Evolutionary conservation across 2,329 filamentous ascomycete genomes (phyloP).

Genomic region (Dactylellina haptotyla): DNA sequence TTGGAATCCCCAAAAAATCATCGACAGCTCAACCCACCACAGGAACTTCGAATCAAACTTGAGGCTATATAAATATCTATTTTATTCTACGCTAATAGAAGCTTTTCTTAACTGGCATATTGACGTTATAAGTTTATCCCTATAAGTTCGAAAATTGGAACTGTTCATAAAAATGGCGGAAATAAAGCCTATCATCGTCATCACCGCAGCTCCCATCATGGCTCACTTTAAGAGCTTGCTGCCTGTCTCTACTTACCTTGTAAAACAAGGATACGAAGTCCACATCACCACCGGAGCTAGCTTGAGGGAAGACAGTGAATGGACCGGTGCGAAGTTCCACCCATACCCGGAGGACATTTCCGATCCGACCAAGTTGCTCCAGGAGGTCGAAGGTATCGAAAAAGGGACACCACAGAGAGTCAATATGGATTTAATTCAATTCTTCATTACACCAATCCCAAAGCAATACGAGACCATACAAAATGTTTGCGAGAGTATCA

Average conservation of each 20-base stretch:
- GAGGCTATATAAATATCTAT: too few relatives aligned
- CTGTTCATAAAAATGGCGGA: constrained; percentile 27
- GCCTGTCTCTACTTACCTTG: constrained; percentile 61
- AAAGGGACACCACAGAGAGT: constrained; percentile 57
- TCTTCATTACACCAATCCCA: constrained; percentile 61
- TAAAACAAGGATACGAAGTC: constrained; percentile 62
- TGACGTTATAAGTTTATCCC: background rate
- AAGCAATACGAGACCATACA: constrained; percentile 60
- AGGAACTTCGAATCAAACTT: too few relatives aligned
- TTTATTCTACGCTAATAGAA: too few relatives aligned
- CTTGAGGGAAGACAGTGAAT: constrained; percentile 61
- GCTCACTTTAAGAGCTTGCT: constrained; percentile 55
- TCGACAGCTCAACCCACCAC: too few relatives aligned
- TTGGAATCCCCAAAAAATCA: too few relatives aligned
- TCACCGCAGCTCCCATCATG: constrained; percentile 37
- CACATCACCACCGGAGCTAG: constrained; percentile 62
- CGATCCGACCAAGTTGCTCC: constrained; percentile 42
- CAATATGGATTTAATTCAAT: constrained; percentile 60
- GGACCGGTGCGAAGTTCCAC: constrained; percentile 62
- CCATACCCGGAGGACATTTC: constrained; percentile 58
- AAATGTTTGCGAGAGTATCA: constrained; percentile 59
- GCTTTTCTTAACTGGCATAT: too few relatives aligned
- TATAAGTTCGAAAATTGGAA: background rate
- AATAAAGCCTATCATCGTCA: constrained; percentile 42
- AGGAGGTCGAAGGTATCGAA: constrained; percentile 55